Base-by-base conservation (phyloP, 2,329 filamentous ascomycete species). In the Aspergillus fischeri region DNA sequence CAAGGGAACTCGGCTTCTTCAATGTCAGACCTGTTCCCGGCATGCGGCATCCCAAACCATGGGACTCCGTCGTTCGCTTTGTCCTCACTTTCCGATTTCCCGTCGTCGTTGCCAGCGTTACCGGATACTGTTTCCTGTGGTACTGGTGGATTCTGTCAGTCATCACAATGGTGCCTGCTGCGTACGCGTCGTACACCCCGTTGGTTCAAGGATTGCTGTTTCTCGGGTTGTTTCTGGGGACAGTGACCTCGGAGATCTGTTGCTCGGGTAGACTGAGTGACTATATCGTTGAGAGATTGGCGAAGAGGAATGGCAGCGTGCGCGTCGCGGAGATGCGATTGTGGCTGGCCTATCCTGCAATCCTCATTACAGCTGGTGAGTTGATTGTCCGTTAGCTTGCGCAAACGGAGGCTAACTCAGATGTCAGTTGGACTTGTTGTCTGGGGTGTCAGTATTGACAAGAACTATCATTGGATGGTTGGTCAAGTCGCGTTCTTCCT, bases 71-170 rank as follows among this genome's bases (percentile, higher is more conserved):
- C 3, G 58, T 76, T 17, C 74, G 79, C 4, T 83, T 83, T 61
- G 50, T 74, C 42, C 72, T 77, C 56, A 78, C 78, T 2, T 83
- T 79, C 63, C 75, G 73, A 55, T 80, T 77, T 60, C 72, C 75
- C 2, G 75, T 74, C 3, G 75, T 84, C 1, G 70, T 75, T 0
- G 68, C 83, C 8, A 67, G 77, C 2, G 73, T 83, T 3, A 58
- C 79, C 8, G 74, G 75, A 8, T 85, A 81, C 67, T 79, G 75
- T 60, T 84, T 82, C 60, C 66, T 74, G 2, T 83, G 81, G 78
- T 85, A 84, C 64, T 85, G 81, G 81, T 84, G 81, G 81, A 72
- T 83, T 4, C 60, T 83, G 10, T 78, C 77, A 0, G 74, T 83
- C 21, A 79, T 83, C 54, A 83, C 81, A 2, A 76, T 82, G 71